Conservation (phyloP, 306 rosid genomes). For the Citrullus amarus region DNA sequence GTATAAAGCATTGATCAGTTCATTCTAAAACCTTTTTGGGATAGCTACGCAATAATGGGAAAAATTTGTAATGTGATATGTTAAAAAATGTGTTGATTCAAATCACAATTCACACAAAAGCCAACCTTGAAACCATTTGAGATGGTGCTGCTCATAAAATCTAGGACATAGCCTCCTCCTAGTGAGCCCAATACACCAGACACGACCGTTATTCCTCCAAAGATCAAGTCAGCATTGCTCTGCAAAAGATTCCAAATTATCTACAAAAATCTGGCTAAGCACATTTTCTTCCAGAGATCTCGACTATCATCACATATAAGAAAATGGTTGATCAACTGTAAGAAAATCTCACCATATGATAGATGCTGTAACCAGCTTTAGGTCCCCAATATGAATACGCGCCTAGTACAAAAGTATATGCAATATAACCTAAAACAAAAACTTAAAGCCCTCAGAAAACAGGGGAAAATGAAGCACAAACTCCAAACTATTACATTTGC, state of each 20-base stretch:
- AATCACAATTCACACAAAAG: constrained; percentile 11
- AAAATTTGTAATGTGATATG: neutral
- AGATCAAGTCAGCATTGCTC: constrained; percentile 72
- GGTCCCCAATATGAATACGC: constrained; percentile 99
- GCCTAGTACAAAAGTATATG: constrained; percentile 84
- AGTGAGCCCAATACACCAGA: constrained; percentile 82
- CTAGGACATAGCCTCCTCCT: constrained; percentile 79
- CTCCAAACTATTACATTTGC: neutral
- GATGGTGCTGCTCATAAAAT: constrained; percentile 58
- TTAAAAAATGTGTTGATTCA: neutral
- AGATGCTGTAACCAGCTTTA: constrained; percentile 84
- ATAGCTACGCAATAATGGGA: neutral
- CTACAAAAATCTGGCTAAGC: neutral
- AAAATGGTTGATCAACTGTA: constrained; percentile 5
- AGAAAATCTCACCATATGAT: constrained; percentile 42
- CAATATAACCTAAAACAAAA: constrained; percentile 48
- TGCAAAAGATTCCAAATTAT: constrained; percentile 16
- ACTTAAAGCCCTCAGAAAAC: neutral
- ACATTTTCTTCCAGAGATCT: neutral
- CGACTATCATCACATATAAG: neutral
- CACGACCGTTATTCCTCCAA: constrained; percentile 73
- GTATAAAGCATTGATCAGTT: neutral
- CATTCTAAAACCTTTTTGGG: neutral
- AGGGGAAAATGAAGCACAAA: neutral
- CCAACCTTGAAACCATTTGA: constrained; percentile 80